Base-by-base conservation (phyloP, 2,329 filamentous ascomycete genomes). In the Colletotrichum lindemuthianum region DNA sequence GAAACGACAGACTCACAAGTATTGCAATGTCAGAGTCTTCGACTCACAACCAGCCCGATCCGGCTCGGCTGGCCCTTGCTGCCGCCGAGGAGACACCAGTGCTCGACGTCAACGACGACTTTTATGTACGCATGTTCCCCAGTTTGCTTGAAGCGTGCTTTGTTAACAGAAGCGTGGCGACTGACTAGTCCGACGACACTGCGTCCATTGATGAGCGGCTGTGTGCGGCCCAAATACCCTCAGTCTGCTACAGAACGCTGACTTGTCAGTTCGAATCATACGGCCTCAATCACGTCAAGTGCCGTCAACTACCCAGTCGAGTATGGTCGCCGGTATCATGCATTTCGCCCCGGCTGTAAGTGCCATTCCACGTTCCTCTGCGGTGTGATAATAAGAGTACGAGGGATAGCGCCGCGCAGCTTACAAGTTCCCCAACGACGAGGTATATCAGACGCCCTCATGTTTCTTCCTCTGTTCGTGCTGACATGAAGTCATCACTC, bases 271-370 rank as follows among this genome's bases (percentile, higher is more conserved):
- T 48, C 45, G 12, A 48, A 48, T n/a, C 36, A 37, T 33, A 43
- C 51, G 4, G 16, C 37, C 5, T 63, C 59, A 1, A 16, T 63
- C 6, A 41, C 32, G 8, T 66, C 53, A 1, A 66, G 52, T 12
- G 54, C 47, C 32, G 24, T 57, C 6, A 7, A 59, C 9, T 66
- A 63, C 39, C 41, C 59, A 2, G 50, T 36, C 9, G 47, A 63
- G 15, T 55, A 68, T n/a, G 60, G 60, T 2, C 56, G 60, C 4
- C 61, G 53, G 2, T 65, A 61, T 16, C 64, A 68, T 12, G 58
- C 52, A 1, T 69, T 54, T 15, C 47, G 56, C 10, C 41, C 40
- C 1, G 60, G 67, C 3, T 24, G 55, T 58, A 10, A 36, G 54
- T 40, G n/a, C 11, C 7, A 43, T 41, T 8, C 33, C 24, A 13